These are phyloP conservation scores for Fomes fomentarius DNA, from an alignment of 1,284 basidiomycete species.

Conservation along the genomic window DNA sequence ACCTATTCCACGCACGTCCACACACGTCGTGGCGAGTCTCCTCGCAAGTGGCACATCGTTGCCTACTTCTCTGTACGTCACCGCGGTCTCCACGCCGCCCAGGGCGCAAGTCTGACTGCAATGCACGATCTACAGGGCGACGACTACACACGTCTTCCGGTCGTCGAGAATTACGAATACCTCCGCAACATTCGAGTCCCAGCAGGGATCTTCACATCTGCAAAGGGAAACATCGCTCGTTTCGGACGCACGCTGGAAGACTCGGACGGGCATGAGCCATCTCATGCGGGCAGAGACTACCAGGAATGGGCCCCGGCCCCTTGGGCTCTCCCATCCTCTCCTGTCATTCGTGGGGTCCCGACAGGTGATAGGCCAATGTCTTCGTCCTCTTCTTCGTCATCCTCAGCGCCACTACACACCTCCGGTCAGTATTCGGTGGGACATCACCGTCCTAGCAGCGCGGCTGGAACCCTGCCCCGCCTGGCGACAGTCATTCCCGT, in stretches of 20 bases:
- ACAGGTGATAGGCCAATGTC: constrained; percentile 38
- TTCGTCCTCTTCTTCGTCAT: constrained; percentile 40
- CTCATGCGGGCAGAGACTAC: constrained; percentile 25
- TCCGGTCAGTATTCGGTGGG: constrained; percentile 30
- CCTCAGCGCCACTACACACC: constrained; percentile 36
- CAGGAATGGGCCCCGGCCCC: constrained; percentile 33
- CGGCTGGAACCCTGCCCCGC: constrained; percentile 40
- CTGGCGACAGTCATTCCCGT: constrained; percentile 43
- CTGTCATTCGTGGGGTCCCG: constrained; percentile 32
- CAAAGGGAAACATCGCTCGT: constrained; percentile 55
- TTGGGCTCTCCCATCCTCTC: constrained; percentile 29
- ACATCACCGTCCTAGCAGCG: constrained; percentile 24
- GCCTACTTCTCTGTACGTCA: constrained; percentile 72
- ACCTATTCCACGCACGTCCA: constrained; percentile 77
- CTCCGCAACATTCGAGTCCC: constrained; percentile 65
- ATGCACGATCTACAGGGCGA: constrained; percentile 47
- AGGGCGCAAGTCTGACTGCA: constrained; percentile 4
- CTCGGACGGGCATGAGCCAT: constrained; percentile 28
- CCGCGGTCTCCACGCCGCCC: constrained; percentile 5
- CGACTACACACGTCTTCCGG: constrained; percentile 66
- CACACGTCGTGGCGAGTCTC: constrained; percentile 54
- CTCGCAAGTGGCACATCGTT: constrained; percentile 78
- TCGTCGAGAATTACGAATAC: constrained; percentile 71
- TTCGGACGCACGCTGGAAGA: constrained; percentile 42
- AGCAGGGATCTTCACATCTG: constrained; percentile 65